phyloP scores from a whole-genome alignment of 108 stramenopile genomes.

The Chaetoceros muelleri region DNA sequence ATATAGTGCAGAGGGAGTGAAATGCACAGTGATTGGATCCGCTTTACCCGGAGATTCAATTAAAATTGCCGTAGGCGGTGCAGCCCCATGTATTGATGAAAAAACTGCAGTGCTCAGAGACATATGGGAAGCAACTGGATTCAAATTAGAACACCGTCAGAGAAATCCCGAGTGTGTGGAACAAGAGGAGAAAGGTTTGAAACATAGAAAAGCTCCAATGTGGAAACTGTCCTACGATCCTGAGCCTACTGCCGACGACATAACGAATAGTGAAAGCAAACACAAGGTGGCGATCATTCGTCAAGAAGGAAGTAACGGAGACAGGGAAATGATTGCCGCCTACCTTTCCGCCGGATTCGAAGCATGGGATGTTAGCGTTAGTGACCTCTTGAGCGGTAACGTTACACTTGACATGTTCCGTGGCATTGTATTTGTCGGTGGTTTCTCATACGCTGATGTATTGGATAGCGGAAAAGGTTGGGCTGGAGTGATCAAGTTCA shows the following conservation, averaged over 20 bases:
- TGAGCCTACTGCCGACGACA: slow-evolving; percentile 41
- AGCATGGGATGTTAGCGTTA: slow-evolving; percentile 93
- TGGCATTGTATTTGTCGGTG: slow-evolving; percentile 95
- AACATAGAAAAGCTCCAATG: slow-evolving; percentile 63
- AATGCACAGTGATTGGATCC: slow-evolving; percentile 66
- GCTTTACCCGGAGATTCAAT: slow-evolving; percentile 68
- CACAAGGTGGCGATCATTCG: slow-evolving; percentile 94
- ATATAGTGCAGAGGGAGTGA: slow-evolving; percentile 59
- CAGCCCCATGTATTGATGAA: slow-evolving; percentile 54
- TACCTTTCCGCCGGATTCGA: slow-evolving; percentile 95
- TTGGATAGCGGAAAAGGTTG: slow-evolving; percentile 98
- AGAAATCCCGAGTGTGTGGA: slow-evolving; percentile 88
- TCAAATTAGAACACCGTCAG: slow-evolving; percentile 91
- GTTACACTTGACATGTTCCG: slow-evolving; percentile 83
- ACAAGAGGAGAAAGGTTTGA: slow-evolving; percentile 83
- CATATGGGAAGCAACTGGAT: slow-evolving; percentile 98
- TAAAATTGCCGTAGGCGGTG: slow-evolving; percentile 74
- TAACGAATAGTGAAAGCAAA: slow-evolving; percentile 54
- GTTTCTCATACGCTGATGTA: slow-evolving; percentile 97
- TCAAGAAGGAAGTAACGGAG: slow-evolving; percentile 98
- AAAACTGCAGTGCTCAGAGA: slow-evolving; percentile 87
- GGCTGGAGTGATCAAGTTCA: slow-evolving; percentile 98
- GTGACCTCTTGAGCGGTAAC: slow-evolving; percentile 68
- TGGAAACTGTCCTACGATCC: slow-evolving; percentile 82
- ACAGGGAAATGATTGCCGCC: slow-evolving; percentile 96